Percentiles rank a stretch among this genome's conserved stretches.
phyloP scores from a whole-genome alignment of 768 basidiomycete genomes.

The Pulveroboletus sp. region DNA sequence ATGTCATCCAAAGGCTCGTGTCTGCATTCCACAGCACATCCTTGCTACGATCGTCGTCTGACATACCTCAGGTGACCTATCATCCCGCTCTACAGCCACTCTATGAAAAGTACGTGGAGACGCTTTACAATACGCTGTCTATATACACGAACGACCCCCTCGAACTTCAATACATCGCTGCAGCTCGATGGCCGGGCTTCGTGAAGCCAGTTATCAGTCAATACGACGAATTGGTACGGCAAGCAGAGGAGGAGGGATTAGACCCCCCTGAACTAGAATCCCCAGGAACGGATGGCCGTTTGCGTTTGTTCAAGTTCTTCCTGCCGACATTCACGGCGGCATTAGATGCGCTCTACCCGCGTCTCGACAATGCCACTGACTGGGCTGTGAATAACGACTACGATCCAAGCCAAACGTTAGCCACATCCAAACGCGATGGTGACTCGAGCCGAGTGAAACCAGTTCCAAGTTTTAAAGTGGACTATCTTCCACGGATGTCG shows the following conservation, averaged over 20 bases:
- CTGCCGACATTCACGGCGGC: constrained; percentile 57
- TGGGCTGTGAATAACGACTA: constrained; percentile 57
- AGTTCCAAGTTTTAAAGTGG: constrained; percentile 18
- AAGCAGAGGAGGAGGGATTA: constrained; percentile 20
- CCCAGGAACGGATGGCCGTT: constrained; percentile 54
- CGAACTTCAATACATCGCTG: constrained; percentile 71
- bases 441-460: constrained; percentile 3
- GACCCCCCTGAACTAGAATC: constrained; percentile 30
- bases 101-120: constrained; percentile 57
- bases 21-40: constrained; percentile 33
- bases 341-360: constrained; percentile 64
- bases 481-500: constrained; percentile 56
- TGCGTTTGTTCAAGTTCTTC: constrained; percentile 62
- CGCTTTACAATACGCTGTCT: constrained; percentile 56
- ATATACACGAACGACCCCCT: constrained; percentile 61
- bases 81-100: constrained; percentile 53
- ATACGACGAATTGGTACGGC: constrained; percentile 21
- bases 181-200: constrained; percentile 79
- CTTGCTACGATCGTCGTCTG: not conserved
- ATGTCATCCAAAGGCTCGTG: constrained; percentile 34
- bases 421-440: not conserved
- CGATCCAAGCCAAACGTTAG: constrained; percentile 15
- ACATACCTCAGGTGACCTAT: constrained; percentile 34
- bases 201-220: constrained; percentile 62
- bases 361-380: constrained; percentile 55